These are phyloP conservation scores for Wallacemonas sp. DNA, from an alignment of 208 protist species.

Conservation along the genomic window DNA sequence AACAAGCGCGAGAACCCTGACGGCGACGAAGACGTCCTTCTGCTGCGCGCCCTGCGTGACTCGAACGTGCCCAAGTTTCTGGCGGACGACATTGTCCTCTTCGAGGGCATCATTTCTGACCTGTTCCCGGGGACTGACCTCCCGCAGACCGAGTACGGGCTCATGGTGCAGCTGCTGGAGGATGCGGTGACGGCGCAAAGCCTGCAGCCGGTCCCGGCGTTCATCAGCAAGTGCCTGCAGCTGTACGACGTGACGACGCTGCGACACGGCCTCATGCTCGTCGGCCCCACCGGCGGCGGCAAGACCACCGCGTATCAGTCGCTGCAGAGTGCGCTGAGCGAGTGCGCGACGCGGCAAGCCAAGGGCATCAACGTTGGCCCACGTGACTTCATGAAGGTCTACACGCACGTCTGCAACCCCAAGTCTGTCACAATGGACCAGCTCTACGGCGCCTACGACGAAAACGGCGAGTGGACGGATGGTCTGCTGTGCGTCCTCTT, in stretches of 20 bases:
- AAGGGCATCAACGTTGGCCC: slow-evolving; percentile 69
- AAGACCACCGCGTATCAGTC: slow-evolving; percentile 94
- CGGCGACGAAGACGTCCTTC: slow-evolving; percentile 93
- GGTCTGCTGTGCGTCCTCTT: slow-evolving; percentile 96
- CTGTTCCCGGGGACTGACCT: slow-evolving; percentile 96
- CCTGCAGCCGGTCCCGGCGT: slow-evolving; percentile 91
- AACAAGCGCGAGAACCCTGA: slow-evolving; percentile 93
- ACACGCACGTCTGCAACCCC: slow-evolving; percentile 95
- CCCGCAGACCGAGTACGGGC: slow-evolving; percentile 93
- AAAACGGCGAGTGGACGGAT: slow-evolving; percentile 97
- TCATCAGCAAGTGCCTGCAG: slow-evolving; percentile 98
- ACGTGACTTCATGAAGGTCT: slow-evolving; percentile 89
- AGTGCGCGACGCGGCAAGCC: slow-evolving; percentile 68
- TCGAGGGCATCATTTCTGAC: slow-evolving; percentile 98
- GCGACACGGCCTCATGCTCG: slow-evolving; percentile 98
- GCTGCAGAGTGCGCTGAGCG: slow-evolving; percentile 81
- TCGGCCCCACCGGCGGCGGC: slow-evolving; percentile 95
- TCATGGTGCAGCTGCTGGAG: slow-evolving; percentile 81
- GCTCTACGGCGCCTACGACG: slow-evolving; percentile 97
- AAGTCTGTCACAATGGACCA: slow-evolving; percentile 99
- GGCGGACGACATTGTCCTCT: slow-evolving; percentile 92
- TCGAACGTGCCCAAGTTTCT: slow-evolving; percentile 99
- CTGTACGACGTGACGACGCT: slow-evolving; percentile 98
- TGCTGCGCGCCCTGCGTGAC: slow-evolving; percentile 96
- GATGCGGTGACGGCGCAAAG: slow-evolving; percentile 53